A percentile compares a stretch with the other conserved stretches of the same genome.
phyloP scores from a whole-genome alignment of 768 basidiomycete genomes.

The Solioccasus polychromus region DNA sequence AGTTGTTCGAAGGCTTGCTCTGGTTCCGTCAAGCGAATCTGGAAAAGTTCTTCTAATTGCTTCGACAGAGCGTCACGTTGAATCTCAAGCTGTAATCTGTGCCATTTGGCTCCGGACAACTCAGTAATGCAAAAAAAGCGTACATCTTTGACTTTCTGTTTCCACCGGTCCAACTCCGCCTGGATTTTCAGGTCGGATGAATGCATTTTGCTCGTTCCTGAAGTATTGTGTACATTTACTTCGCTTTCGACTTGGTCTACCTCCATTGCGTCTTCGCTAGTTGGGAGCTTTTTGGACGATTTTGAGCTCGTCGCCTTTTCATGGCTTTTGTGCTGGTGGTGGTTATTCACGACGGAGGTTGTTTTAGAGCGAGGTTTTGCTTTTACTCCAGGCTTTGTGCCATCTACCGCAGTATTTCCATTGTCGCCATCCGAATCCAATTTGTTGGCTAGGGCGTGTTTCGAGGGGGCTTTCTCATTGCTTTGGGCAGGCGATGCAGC shows the following conservation, averaged over 20 bases:
- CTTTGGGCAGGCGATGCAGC: conserved; percentile 12
- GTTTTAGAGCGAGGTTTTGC: conserved; percentile 17
- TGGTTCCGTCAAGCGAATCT: conserved; percentile 61
- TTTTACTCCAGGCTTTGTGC: conserved; percentile 13
- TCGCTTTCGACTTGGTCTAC: conserved; percentile 7
- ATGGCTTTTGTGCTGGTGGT: conserved; percentile 7
- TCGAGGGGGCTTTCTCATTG: conserved; percentile 18
- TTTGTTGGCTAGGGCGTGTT: conserved; percentile 4
- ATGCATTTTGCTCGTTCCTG: conserved; percentile 12
- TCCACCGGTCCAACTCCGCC: conserved; percentile 31
- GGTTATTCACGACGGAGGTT: conserved; percentile 1
- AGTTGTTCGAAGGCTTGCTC: conserved; percentile 53
- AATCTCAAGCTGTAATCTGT: conserved; percentile 27
- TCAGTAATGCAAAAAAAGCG: not conserved
- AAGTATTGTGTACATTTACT: not conserved
- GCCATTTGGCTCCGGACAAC: not conserved
- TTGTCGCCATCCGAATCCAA: conserved; percentile 1
- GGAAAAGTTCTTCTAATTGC: conserved; percentile 59
- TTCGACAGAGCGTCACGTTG: conserved; percentile 46
- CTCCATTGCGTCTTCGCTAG: conserved; percentile 14
- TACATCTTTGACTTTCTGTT: conserved; percentile 29
- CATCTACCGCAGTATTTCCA: conserved; percentile 1
- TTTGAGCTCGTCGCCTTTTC: conserved; percentile 11
- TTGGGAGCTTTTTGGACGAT: conserved; percentile 4
- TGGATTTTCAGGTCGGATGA: conserved; percentile 13